Conservation (phyloP, 495 filamentous ascomycete species). For the Aspergillus mulundensis region DNA sequence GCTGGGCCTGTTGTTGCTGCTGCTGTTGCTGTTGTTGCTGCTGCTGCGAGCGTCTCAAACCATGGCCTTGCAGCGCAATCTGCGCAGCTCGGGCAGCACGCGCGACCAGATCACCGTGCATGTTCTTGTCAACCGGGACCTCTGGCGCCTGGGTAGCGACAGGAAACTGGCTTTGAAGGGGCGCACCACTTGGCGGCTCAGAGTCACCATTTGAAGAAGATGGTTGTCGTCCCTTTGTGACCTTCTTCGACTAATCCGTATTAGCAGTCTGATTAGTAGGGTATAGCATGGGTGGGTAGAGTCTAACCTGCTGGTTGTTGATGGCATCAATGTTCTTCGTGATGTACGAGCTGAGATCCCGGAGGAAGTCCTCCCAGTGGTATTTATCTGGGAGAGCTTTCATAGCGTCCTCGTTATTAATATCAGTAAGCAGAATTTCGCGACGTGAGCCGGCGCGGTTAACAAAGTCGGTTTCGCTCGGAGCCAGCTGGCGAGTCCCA, state of each 20-base stretch:
- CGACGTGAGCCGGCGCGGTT: constrained; percentile 58
- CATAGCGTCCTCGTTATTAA: constrained; percentile 57
- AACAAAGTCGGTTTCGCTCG: constrained; percentile 73
- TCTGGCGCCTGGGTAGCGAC: constrained; percentile 39
- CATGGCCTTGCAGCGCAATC: constrained; percentile 49
- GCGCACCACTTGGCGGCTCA: constrained; percentile 33
- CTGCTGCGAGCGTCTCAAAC: constrained; percentile 42
- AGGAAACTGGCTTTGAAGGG: constrained; percentile 45
- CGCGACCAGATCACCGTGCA: constrained; percentile 50
- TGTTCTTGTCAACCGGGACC: constrained; percentile 40
- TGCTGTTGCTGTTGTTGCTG: constrained; percentile 29
- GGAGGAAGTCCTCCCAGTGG: constrained; percentile 74
- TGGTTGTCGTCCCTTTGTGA: constrained; percentile 39
- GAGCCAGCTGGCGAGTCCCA: constrained; percentile 57
- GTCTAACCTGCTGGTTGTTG: constrained; percentile 47
- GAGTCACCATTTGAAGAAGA: constrained; percentile 41
- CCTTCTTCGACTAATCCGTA: constrained; percentile 35
- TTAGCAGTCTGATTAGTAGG: constrained; percentile 19
- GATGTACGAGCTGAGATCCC: constrained; percentile 68
- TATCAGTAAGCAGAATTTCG: constrained; percentile 61
- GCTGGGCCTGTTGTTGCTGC: constrained; percentile 33
- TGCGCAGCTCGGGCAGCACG: constrained; percentile 52
- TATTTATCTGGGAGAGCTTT: constrained; percentile 68
- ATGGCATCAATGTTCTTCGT: constrained; percentile 69
- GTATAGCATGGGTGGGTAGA: background rate